Evolutionary conservation across 306 rosid genomes (phyloP), one percentile per base, ranked within the genome.

Genomic region (Adenanthera pavonina): DNA sequence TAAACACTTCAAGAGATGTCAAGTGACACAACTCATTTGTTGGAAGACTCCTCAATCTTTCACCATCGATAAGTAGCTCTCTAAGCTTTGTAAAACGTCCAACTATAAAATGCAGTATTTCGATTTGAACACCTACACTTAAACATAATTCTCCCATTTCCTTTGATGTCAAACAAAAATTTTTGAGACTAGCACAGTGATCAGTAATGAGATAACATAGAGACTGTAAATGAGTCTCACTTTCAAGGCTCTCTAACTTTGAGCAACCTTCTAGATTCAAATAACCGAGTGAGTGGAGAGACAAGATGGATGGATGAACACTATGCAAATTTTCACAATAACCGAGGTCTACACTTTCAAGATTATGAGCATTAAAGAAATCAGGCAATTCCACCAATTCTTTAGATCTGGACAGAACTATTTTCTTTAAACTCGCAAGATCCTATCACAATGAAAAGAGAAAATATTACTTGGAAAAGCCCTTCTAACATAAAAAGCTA

Each of bases 141-240:
- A 17, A 34, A 5, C 4, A n/a, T 41, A 41, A 16, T n/a, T 0
- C 0, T 8, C 0, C 4, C 3, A 40, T 8, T 40, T 17, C 17
- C 13, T 17, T 34, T 41, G 20, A 17, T 8, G 72, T 40, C 8
- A 67, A 40, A 5, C 34, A 57, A n/a, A 57, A 57, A 8, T 2
- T 20, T 13, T 57, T 2, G 0, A 57, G 64, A 0, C 0, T 0
- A 8, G 0, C 0, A 7, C 64, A 57, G 0, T 9, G 4, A 0
- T 0, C 0, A 1, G 19, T 0, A 12, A 0, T 3, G 34, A 19
- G 35, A 8, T 19, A 1, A 5, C 8, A 19, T 0, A 57, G 64
- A 57, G 64, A 57, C 8, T 57, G 19, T 30, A 57, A 2, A 19
- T 0, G 35, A 3, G 2, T 57, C 3, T 57, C 14, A 11, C 14